These are phyloP conservation scores for Avena insularis DNA, from an alignment of 176 grass and related monocot genomes.

Conservation along the genomic window DNA sequence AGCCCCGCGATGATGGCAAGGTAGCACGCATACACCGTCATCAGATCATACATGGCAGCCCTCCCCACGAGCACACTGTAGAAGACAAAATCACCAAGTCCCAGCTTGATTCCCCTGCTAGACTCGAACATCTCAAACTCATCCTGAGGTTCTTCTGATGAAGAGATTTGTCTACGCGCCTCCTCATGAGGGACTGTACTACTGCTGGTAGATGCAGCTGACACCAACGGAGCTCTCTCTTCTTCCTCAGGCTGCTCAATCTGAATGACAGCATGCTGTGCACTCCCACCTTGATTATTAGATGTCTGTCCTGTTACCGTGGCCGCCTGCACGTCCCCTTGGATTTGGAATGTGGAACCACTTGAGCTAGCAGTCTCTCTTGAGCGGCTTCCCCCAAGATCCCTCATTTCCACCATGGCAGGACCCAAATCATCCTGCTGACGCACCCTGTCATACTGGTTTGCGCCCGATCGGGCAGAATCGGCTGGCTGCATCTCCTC, in stretches of 20 bases:
- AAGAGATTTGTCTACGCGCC: constrained; percentile 23
- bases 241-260: constrained; percentile 52
- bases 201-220: constrained; percentile 31
- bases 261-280: constrained; percentile 58
- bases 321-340: not conserved
- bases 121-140: constrained; percentile 80
- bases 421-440: constrained; percentile 37
- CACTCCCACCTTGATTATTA: constrained; percentile 38
- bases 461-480: not conserved
- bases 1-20: constrained; percentile 96
- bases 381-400: constrained; percentile 30
- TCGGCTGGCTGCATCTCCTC: constrained; percentile 69
- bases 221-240: constrained; percentile 61
- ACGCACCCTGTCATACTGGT: constrained; percentile 40
- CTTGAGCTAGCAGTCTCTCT: constrained; percentile 28
- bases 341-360: constrained; percentile 6
- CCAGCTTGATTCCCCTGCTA: constrained; percentile 87
- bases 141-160: constrained; percentile 24
- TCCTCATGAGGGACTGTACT: constrained; percentile 22
- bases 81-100: constrained; percentile 96
- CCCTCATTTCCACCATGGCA: constrained; percentile 57
- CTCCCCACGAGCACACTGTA: constrained; percentile 96
- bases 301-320: constrained; percentile 14
- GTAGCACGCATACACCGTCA: constrained; percentile 99
- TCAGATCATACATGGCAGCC: constrained; percentile 98